A percentile compares a stretch with the other conserved stretches of the same genome.
These are phyloP conservation scores for Nannizziopsis barbatae DNA, from an alignment of 2,329 filamentous ascomycete species.

Conservation along the genomic window DNA sequence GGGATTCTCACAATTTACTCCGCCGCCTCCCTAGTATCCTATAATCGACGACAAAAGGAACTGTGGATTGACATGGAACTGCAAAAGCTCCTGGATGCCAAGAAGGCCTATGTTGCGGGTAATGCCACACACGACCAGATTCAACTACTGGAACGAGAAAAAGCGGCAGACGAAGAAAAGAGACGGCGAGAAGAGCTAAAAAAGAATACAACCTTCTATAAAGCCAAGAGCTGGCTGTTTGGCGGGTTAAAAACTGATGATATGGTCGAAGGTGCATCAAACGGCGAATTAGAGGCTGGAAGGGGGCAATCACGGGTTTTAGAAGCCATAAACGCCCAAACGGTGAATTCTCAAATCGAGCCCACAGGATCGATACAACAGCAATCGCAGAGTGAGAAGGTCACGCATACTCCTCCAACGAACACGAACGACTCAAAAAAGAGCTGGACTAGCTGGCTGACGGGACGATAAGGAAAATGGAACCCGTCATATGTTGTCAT, in stretches of 20 bases:
- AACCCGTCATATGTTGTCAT: background rate
- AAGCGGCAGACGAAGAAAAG: constrained; percentile 33
- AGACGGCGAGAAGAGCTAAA: constrained; percentile 32
- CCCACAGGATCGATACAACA: background rate
- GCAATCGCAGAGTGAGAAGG: background rate
- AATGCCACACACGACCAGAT: constrained; percentile 33
- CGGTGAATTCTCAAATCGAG: constrained; percentile 18
- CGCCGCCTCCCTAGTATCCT: constrained; percentile 54
- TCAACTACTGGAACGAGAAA: constrained; percentile 36
- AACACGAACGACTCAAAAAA: constrained; percentile 23
- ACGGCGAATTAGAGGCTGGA: constrained; percentile 13
- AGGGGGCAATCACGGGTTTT: constrained; percentile 21
- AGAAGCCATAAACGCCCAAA: constrained; percentile 29
- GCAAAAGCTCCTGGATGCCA: constrained; percentile 33
- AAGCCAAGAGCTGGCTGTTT: constrained; percentile 30
- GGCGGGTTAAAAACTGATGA: constrained; percentile 31
- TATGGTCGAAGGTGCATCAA: constrained; percentile 8
- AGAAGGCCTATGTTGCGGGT: constrained; percentile 32
- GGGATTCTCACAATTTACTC: constrained; percentile 53
- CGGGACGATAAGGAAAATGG: constrained; percentile 23
- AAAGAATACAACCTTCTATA: constrained; percentile 29
- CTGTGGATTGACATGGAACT: constrained; percentile 48
- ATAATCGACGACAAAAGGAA: constrained; percentile 54
- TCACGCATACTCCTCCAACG: background rate
- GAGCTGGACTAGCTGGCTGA: constrained; percentile 34